phyloP scores from a whole-genome alignment of 495 filamentous ascomycete species.

The Penicillium samsonianum region DNA sequence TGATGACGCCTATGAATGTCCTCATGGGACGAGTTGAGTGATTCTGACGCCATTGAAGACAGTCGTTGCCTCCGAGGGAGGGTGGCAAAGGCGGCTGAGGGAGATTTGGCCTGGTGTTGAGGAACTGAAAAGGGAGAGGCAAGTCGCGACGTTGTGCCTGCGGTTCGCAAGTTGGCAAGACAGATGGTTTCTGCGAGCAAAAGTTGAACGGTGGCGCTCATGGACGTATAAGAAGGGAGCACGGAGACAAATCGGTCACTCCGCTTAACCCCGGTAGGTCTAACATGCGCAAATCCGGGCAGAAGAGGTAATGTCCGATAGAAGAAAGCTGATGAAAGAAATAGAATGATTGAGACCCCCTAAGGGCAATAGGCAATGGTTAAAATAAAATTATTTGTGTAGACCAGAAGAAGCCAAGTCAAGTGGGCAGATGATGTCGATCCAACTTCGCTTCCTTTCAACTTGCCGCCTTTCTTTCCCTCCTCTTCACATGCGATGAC shows the following conservation, averaged over 20 bases:
- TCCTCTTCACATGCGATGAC: constrained; percentile 26
- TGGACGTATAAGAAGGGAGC: constrained; percentile 15
- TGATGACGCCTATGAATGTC: constrained; percentile 38
- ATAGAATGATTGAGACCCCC: constrained; percentile 2
- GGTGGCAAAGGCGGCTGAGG: constrained; percentile 22
- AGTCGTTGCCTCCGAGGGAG: constrained; percentile 19
- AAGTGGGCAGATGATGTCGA: constrained; percentile 15
- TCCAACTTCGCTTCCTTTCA: constrained; percentile 17
- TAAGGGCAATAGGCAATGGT: constrained; percentile 15
- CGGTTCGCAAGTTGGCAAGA: constrained; percentile 5
- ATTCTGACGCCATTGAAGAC: constrained; percentile 46
- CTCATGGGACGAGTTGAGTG: constrained; percentile 34
- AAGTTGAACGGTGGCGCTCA: constrained; percentile 19
- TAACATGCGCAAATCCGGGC: constrained; percentile 13
- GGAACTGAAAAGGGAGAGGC: constrained; percentile 18
- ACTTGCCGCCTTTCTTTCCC: constrained; percentile 21
- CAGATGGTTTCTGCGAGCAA: constrained; percentile 16
- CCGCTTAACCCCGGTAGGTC: constrained; percentile 32
- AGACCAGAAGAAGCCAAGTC: constrained; percentile 16
- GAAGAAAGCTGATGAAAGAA: constrained; percentile 7
- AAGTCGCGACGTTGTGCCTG: constrained; percentile 6
- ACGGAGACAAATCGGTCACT: constrained; percentile 29
- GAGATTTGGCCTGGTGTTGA: constrained; percentile 27
- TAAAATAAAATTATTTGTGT: background rate
- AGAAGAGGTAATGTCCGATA: constrained; percentile 9